phyloP scores from a whole-genome alignment of 1,139 yeast genomes.

The Diutina catenulata region DNA sequence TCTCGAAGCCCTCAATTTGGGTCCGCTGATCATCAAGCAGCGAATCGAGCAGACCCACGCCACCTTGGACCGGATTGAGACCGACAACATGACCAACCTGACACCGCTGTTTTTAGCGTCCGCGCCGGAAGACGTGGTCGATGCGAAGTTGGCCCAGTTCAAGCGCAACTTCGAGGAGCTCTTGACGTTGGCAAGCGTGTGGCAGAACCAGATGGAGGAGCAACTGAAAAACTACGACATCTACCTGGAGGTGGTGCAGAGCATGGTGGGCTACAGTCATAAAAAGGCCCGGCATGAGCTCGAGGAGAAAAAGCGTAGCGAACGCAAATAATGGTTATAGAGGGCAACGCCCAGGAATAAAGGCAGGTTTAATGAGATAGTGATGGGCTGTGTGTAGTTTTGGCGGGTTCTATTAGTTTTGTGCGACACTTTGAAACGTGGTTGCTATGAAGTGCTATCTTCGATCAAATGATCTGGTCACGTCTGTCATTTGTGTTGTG shows the following conservation, averaged over 20 bases:
- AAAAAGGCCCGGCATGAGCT: conserved; percentile 39
- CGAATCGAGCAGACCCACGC: conserved; percentile 16
- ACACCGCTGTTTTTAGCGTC: conserved; percentile 17
- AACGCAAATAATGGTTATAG: no score
- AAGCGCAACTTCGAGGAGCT: conserved; percentile 18
- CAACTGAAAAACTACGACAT: conserved; percentile 45
- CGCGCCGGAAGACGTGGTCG: conserved; percentile 13
- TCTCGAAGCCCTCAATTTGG: conserved; percentile 13
- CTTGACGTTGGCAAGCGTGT: conserved; percentile 29
- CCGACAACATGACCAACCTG: conserved; percentile 25
- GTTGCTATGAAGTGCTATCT: no score
- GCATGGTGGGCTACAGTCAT: conserved; percentile 60
- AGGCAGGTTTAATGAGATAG: no score
- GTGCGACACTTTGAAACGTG: no score
- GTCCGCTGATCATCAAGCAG: conserved; percentile 10
- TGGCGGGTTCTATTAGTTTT: no score
- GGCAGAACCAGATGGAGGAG: conserved; percentile 34
- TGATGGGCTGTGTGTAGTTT: no score
- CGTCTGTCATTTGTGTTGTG: no score
- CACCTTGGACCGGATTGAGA: conserved; percentile 21
- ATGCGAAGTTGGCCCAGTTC: conserved; percentile 20
- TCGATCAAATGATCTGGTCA: no score
- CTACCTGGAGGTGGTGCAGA: conserved; percentile 61
- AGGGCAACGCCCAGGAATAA: no score
- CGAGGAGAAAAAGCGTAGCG: conserved; percentile 15